phyloP scores from a whole-genome alignment of 2,329 filamentous ascomycete genomes.

The Fusarium paranaense region DNA sequence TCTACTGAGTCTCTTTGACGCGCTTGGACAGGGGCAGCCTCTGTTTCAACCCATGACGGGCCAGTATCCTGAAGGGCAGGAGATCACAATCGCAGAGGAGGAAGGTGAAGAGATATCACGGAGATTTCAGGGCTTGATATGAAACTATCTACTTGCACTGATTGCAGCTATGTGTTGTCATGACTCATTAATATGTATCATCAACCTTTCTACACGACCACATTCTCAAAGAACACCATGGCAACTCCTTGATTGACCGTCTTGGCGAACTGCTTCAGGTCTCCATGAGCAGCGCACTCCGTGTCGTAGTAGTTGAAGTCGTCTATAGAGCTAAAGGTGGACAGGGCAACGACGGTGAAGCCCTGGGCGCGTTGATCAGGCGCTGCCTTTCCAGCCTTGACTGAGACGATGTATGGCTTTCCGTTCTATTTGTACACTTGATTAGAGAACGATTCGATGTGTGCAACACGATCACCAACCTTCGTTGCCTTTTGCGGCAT shows the following conservation, averaged over 20 bases:
- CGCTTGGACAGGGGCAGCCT: slow-evolving; percentile 47
- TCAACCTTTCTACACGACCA: slow-evolving; percentile 1
- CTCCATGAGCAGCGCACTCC: slow-evolving; percentile 48
- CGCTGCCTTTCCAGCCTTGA: slow-evolving; percentile 60
- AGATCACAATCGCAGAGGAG: slow-evolving; percentile 7
- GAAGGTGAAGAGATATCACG: slow-evolving; percentile 47
- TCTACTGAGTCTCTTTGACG: slow-evolving; percentile 51
- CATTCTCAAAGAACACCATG: slow-evolving; percentile 63
- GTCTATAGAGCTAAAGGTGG: slow-evolving; percentile 65
- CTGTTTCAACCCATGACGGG: slow-evolving; percentile 28
- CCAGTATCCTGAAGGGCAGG: slow-evolving; percentile 23
- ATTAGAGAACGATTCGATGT: background rate
- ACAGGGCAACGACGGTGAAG: slow-evolving; percentile 67
- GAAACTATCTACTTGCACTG: background rate
- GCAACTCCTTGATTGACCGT: slow-evolving; percentile 53
- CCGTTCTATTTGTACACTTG: slow-evolving; percentile 59
- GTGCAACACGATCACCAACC: slow-evolving; percentile 22
- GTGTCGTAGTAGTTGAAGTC: slow-evolving; percentile 74
- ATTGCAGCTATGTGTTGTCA: background rate
- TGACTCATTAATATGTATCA: background rate
- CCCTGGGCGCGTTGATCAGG: slow-evolving; percentile 68
- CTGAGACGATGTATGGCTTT: slow-evolving; percentile 68
- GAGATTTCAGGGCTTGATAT: slow-evolving; percentile 49
- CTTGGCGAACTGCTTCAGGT: slow-evolving; percentile 49
- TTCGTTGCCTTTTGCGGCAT: slow-evolving; percentile 49